phyloP scores from a whole-genome alignment of 805 yeast species.

The Yarrowia phangngaensis region DNA sequence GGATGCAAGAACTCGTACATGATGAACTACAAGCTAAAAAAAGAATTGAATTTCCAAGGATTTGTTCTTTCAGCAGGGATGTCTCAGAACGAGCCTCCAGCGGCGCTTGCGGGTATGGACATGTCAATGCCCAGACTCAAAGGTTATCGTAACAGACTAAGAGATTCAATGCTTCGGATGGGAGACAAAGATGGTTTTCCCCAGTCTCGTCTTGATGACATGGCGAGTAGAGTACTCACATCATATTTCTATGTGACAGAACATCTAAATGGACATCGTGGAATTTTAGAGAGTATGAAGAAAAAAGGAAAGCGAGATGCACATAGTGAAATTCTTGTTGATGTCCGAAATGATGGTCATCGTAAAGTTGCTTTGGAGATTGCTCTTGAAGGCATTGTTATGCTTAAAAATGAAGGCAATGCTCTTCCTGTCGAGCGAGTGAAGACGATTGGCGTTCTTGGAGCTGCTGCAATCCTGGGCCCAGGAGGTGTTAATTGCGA shows the following conservation, averaged over 20 bases:
- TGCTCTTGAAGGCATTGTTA: slow-evolving; percentile 55
- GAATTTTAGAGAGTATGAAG: neutral
- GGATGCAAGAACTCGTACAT: slow-evolving; percentile 59
- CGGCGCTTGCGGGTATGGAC: slow-evolving; percentile 58
- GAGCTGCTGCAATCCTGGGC: slow-evolving; percentile 49
- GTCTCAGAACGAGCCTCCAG: slow-evolving; percentile 57
- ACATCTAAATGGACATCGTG: slow-evolving; percentile 37
- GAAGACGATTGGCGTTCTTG: slow-evolving; percentile 40
- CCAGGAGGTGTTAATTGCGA: slow-evolving; percentile 50
- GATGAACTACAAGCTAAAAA: slow-evolving; percentile 53
- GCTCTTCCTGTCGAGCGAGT: slow-evolving; percentile 50
- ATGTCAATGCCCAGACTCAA: slow-evolving; percentile 48
- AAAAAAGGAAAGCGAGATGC: neutral
- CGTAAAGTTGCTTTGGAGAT: slow-evolving; percentile 49
- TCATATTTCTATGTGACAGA: slow-evolving; percentile 47
- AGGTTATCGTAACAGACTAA: slow-evolving; percentile 11
- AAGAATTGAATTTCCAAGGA: slow-evolving; percentile 63
- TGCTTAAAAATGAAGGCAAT: slow-evolving; percentile 50
- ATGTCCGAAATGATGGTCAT: slow-evolving; percentile 9
- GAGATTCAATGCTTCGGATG: slow-evolving; percentile 19
- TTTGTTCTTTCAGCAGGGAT: slow-evolving; percentile 64
- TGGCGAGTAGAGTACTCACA: slow-evolving; percentile 53
- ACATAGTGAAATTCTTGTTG: neutral
- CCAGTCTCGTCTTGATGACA: slow-evolving; percentile 51
- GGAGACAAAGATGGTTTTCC: slow-evolving; percentile 36